Evolutionary conservation across 768 basidiomycete species (phyloP).

Genomic region (Crepidotus variabilis): DNA sequence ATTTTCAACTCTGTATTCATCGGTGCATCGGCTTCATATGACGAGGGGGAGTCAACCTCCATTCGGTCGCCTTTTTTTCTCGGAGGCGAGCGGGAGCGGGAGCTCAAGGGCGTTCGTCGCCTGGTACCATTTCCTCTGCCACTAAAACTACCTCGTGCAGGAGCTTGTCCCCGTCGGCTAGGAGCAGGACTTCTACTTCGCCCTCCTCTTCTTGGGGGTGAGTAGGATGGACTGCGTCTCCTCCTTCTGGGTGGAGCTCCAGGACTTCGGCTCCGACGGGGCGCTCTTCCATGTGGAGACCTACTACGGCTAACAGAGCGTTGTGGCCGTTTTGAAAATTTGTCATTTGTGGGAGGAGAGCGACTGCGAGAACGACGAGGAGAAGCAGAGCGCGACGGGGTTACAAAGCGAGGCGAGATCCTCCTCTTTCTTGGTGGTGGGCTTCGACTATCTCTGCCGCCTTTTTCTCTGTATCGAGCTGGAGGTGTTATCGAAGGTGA

Average conservation of each 20-base stretch:
- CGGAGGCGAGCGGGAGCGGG: slow-evolving; percentile 13
- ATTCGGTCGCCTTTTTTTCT: slow-evolving; percentile 23
- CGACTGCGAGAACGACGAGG: slow-evolving; percentile 29
- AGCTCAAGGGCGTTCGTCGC: slow-evolving; percentile 20
- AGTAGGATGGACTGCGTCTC: slow-evolving; percentile 25
- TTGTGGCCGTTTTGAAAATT: slow-evolving; percentile 21
- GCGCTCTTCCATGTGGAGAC: neutral
- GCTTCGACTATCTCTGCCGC: slow-evolving; percentile 45
- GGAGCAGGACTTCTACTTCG: slow-evolving; percentile 25
- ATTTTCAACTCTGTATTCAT: slow-evolving; percentile 52
- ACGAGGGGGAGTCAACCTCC: slow-evolving; percentile 30
- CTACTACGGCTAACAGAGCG: neutral
- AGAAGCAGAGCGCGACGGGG: slow-evolving; percentile 28
- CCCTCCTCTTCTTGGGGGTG: slow-evolving; percentile 12
- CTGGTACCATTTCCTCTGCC: slow-evolving; percentile 27
- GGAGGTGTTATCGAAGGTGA: slow-evolving; percentile 51
- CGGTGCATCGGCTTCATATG: slow-evolving; percentile 16
- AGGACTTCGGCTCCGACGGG: slow-evolving; percentile 37
- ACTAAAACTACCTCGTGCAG: slow-evolving; percentile 5
- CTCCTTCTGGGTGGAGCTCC: slow-evolving; percentile 30
- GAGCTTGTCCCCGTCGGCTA: slow-evolving; percentile 12
- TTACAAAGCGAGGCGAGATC: slow-evolving; percentile 22
- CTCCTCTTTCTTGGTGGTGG: slow-evolving; percentile 48
- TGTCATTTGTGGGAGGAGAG: neutral
- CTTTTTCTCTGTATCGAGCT: slow-evolving; percentile 27